phyloP scores from a whole-genome alignment of 1,139 yeast genomes.

The Taphrina flavorubra region DNA sequence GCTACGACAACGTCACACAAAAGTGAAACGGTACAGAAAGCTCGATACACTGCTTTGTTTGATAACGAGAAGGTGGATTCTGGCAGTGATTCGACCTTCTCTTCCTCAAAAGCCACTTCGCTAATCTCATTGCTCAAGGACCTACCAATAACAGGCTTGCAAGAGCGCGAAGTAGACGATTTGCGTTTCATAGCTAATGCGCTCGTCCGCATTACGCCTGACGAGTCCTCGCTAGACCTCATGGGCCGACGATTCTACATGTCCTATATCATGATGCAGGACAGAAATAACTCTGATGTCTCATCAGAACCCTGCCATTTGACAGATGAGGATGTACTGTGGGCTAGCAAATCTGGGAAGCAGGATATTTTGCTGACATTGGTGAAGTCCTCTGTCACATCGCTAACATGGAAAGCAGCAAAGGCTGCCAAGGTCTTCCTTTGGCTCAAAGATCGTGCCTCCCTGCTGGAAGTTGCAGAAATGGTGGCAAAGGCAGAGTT shows the following conservation, averaged over 20 bases:
- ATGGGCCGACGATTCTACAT: conserved; percentile 30
- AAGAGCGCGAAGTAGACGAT: neutral
- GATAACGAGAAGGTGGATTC: neutral
- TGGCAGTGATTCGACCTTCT: neutral
- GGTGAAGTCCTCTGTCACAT: conserved; percentile 56
- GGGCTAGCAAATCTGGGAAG: conserved; percentile 68
- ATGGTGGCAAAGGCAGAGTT: conserved; percentile 42
- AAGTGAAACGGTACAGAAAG: neutral
- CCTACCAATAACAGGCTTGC: neutral
- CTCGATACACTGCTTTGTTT: conserved; percentile 14
- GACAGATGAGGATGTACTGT: conserved; percentile 62
- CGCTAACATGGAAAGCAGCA: conserved; percentile 66
- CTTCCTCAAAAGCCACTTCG: conserved; percentile 17
- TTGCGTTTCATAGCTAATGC: conserved; percentile 7
- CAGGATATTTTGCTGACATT: conserved; percentile 66
- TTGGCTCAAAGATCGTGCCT: conserved; percentile 66
- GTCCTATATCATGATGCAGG: conserved; percentile 25
- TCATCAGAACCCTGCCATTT: neutral
- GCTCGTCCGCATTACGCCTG: conserved; percentile 1
- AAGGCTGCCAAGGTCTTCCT: conserved; percentile 68
- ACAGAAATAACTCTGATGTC: neutral
- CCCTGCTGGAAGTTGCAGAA: conserved; percentile 65
- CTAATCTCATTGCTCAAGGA: conserved; percentile 15
- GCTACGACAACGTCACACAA: neutral
- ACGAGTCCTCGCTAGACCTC: conserved; percentile 12